Evolutionary conservation across 441 rosid genomes (phyloP), one percentile per base, ranked within the genome.

Genomic region (Brassica balearica): DNA sequence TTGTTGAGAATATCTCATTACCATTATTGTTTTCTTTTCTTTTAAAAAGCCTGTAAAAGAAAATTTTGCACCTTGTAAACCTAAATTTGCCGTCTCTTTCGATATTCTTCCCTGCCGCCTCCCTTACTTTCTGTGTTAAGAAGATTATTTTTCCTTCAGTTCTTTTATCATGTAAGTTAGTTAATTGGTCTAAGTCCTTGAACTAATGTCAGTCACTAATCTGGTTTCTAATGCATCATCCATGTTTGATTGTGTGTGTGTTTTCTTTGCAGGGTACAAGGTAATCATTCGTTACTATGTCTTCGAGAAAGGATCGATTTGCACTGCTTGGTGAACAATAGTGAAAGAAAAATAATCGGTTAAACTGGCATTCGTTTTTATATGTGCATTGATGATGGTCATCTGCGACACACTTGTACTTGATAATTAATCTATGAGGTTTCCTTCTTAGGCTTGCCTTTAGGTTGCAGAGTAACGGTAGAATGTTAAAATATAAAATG

Each of bases 191-290:
- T 15, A 11, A 59, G 56, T 15, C 64, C 14, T 15, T 23, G 32
- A 4, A 32, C 48, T 36, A 53, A 19, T 34, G 1, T 15, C 6
- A 14, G 15, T 64, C 60, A 36, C 51, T 53, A 62, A 62, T 17
- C 66, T 68, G 60, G n/a, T 6, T 70, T 65, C 2, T 75, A 34
- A 80, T 4, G 12, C 29, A 25, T 69, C 61, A 48, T 75, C 53
- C 56, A 5, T 74, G 53, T 80, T 74, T 79, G 12, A 10, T 53
- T 75, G 38, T 79, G 77, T 64, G 11, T 43, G 25, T 23, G 25
- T 69, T 71, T 10, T 71, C 3, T 80, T 80, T 80, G 80, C 80
- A 80, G 83, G 43, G 77, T 67, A 14, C 80, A 66, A 80, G 83
- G 83, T 80, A 80, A 67, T 36, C 60, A 9, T 34, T 80, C 83